phyloP scores from a whole-genome alignment of 768 basidiomycete genomes.

The Tubosaeta brunneosetosa region DNA sequence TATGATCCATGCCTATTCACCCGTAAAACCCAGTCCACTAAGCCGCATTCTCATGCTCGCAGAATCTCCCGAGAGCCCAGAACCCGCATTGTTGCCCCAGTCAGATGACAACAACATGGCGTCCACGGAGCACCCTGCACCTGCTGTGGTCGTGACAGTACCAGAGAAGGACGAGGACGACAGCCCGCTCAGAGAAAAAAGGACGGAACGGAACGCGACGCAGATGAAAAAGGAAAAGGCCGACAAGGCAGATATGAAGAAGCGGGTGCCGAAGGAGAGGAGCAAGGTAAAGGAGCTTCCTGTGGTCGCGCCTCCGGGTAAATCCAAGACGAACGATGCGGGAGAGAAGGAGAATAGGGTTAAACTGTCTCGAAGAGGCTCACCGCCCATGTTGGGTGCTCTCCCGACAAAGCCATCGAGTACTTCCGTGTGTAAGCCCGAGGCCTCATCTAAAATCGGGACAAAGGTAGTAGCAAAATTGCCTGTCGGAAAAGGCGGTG shows the following conservation, averaged over 20 bases:
- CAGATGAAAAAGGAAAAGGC: constrained; percentile 7
- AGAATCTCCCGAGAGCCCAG: constrained; percentile 49
- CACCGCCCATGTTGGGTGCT: constrained; percentile 18
- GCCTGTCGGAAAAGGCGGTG: constrained; percentile 42
- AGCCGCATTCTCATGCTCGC: constrained; percentile 73
- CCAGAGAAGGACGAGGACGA: constrained; percentile 42
- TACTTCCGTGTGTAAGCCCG: constrained; percentile 11
- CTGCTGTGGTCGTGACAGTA: constrained; percentile 3
- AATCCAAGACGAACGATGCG: constrained; percentile 28
- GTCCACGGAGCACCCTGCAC: constrained; percentile 21
- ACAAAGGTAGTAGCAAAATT: constrained; percentile 26
- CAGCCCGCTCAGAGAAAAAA: constrained; percentile 53
- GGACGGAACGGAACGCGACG: constrained; percentile 31
- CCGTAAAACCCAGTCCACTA: constrained; percentile 73
- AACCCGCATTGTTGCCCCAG: constrained; percentile 6
- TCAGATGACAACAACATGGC: constrained; percentile 20
- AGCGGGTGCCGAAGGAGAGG: constrained; percentile 37
- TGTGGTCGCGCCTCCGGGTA: constrained; percentile 14
- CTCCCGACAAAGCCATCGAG: constrained; percentile 17
- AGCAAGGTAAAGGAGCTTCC: constrained; percentile 31
- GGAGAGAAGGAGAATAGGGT: constrained; percentile 35
- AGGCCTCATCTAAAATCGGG: constrained; percentile 6
- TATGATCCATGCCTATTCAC: constrained; percentile 81
- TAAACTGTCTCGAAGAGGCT: constrained; percentile 29
- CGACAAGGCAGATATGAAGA: constrained; percentile 19